Conservation (phyloP, 2,329 filamentous ascomycete species). For the Penicillium sp. region DNA sequence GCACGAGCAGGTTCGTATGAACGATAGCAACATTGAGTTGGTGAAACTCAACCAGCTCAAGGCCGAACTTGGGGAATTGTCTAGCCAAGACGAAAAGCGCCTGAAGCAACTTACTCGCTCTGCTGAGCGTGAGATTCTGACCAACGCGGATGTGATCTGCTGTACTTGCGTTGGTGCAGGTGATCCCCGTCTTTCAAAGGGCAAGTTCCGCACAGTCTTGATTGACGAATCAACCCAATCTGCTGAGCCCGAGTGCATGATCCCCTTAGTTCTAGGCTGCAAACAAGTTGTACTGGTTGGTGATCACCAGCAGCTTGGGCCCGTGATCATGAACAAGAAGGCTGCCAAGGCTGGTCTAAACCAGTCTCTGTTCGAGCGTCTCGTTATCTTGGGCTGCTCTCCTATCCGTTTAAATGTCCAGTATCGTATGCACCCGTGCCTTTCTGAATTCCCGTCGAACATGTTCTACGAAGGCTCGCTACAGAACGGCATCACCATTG, state of each 20-base stretch:
- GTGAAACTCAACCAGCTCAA: slow-evolving; percentile 90
- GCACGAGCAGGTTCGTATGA: slow-evolving; percentile 94
- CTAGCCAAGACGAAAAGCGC: slow-evolving; percentile 95
- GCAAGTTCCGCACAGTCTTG: slow-evolving; percentile 95
- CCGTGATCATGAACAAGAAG: slow-evolving; percentile 99
- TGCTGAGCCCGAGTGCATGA: slow-evolving; percentile 97
- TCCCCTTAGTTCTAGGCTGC: slow-evolving; percentile 89
- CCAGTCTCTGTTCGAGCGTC: slow-evolving; percentile 94
- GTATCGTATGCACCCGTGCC: slow-evolving; percentile 96
- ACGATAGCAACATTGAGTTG: slow-evolving; percentile 89
- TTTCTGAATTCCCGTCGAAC: slow-evolving; percentile 95
- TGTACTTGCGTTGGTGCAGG: slow-evolving; percentile 97
- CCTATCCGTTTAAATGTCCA: slow-evolving; percentile 93
- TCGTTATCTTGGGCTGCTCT: slow-evolving; percentile 80
- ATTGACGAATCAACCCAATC: slow-evolving; percentile 98
- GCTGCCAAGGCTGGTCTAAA: slow-evolving; percentile 94
- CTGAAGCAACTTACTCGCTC: slow-evolving; percentile 90
- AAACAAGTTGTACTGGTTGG: slow-evolving; percentile 98
- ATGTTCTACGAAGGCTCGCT: slow-evolving; percentile 99
- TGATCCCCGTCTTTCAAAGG: slow-evolving; percentile 86
- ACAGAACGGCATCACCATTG: slow-evolving; percentile 89
- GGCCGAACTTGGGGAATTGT: slow-evolving; percentile 79
- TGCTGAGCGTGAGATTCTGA: slow-evolving; percentile 88
- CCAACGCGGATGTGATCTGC: slow-evolving; percentile 94
- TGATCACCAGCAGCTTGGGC: slow-evolving; percentile 94